Evolutionary conservation across 2,329 filamentous ascomycete species (phyloP).

Genomic region (Alternaria dauci): DNA sequence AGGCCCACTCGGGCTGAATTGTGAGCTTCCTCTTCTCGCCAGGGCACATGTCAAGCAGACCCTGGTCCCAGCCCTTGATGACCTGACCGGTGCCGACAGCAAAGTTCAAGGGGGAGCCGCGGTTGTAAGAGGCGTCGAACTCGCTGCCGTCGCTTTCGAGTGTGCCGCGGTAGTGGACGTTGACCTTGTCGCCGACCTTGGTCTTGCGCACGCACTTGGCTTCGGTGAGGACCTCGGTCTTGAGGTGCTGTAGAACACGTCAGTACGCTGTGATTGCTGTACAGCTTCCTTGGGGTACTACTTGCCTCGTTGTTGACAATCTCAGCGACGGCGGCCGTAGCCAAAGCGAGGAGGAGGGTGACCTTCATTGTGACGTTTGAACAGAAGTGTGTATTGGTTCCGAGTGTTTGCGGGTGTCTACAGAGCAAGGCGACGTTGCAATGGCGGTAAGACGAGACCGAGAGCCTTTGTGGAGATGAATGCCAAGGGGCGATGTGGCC

Average conservation of each 20-base stretch:
- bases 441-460: slow-evolving; percentile 11
- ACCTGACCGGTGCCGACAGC: slow-evolving; percentile 83
- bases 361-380: slow-evolving; percentile 53
- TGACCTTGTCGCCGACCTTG: slow-evolving; percentile 73
- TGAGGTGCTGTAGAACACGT: slow-evolving; percentile 63
- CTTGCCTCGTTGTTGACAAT: slow-evolving; percentile 46
- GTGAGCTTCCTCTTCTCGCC: slow-evolving; percentile 93
- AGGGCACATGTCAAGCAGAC: slow-evolving; percentile 92
- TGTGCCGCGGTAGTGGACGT: slow-evolving; percentile 85
- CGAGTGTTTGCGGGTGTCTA: slow-evolving; percentile 1
- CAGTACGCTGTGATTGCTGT: slow-evolving; percentile 14
- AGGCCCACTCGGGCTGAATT: slow-evolving; percentile 86
- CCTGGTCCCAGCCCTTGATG: slow-evolving; percentile 96
- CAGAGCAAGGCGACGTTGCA: slow-evolving; percentile 16
- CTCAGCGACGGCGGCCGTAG: slow-evolving; percentile 55
- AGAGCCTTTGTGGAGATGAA: slow-evolving; percentile 28
- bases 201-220: slow-evolving; percentile 83
- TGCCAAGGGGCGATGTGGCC: slow-evolving; percentile 29
- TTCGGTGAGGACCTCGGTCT: slow-evolving; percentile 77
- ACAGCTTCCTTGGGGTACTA: background rate
- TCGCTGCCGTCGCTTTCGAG: slow-evolving; percentile 70
- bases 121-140: slow-evolving; percentile 71
- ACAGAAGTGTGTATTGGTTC: background rate
- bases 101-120: slow-evolving; percentile 80
- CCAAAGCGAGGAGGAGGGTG: slow-evolving; percentile 57